Evolutionary conservation across 129 eudicot genomes (phyloP).

Genomic region (Pittosporum tobira): DNA sequence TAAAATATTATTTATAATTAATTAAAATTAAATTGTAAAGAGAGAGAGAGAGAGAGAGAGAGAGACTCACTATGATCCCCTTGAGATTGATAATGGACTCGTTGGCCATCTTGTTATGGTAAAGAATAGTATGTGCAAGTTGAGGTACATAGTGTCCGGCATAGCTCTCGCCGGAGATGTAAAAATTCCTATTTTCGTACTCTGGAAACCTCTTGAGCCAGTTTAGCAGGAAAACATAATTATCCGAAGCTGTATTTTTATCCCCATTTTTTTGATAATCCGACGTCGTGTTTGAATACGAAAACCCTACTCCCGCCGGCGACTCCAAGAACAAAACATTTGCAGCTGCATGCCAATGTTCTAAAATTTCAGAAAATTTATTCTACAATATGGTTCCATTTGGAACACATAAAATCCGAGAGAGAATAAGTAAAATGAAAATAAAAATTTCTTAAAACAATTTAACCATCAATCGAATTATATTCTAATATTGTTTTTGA

Average conservation of each 20-base stretch:
- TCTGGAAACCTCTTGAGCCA: conserved; percentile 83
- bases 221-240: conserved; percentile 49
- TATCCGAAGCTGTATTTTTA: conserved; percentile 45
- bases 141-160: conserved; percentile 90
- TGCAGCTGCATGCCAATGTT: conserved; percentile 31
- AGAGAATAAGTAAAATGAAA: too few species aligned
- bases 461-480: too few species aligned
- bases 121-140: conserved; percentile 66
- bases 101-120: conserved; percentile 43
- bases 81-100: conserved; percentile 59
- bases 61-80: conserved; percentile 69
- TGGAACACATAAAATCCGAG: too few species aligned
- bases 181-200: conserved; percentile 51
- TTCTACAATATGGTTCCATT: too few species aligned
- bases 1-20: too few species aligned
- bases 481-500: too few species aligned
- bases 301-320: conserved; percentile 84
- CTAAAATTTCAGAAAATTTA: not conserved
- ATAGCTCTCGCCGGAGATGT: conserved; percentile 69
- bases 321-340: conserved; percentile 77
- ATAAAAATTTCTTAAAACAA: too few species aligned
- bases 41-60: not conserved
- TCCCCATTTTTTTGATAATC: conserved; percentile 48
- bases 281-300: conserved; percentile 55
- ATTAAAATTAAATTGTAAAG: not conserved